Evolutionary conservation across 768 basidiomycete species (phyloP), one percentile per base, ranked within the genome.

Genomic region (Boletus tomentosulus): DNA sequence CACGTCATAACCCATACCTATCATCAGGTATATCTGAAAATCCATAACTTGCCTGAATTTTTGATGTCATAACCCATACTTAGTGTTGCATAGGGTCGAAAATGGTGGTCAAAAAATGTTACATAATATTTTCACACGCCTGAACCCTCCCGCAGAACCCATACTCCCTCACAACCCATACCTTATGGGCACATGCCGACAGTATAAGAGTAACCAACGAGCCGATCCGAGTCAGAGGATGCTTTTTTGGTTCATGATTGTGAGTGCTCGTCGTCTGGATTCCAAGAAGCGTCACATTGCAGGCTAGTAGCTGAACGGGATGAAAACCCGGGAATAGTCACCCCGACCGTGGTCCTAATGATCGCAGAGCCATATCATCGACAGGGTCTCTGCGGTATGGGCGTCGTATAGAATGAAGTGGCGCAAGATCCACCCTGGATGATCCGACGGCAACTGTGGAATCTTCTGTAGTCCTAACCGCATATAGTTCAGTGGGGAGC

Each of bases 341-440:
- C 66, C 66, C 70, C 34, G 70, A 63, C 46, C 69, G 71, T 46
- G 73, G 68, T 37, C 69, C 67, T 43, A 84, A 70, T 49, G 78
- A 66, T 37, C 85, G 75, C 61, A 89, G 64, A 37, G 79, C 77
- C 55, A 75, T 76, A 59, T 88, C 87, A 66, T 89, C 87, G 28
- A 75, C 60, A 25, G 81, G 82, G 51, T 84, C 76, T 53, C 87
- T 77, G 46, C 78, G 74, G 51, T 84, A 87, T 7, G 80, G 78
- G 58, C 81, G 80, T 41, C 83, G 77, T 51, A 86, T 71, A 19
- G 78, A 71, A 50, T 78, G 72, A 46, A 89, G 73, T 13, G 86
- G 85, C 7, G 81, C 83, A 15, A 88, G 76, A 54, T 76, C 77
- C 34, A 74, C 68, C 33, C 71, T 66, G 15, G 63, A 57, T 4